Evolutionary conservation across 2,329 filamentous ascomycete genomes (phyloP).

Genomic region (Paraphaeosphaeria sporulosa): DNA sequence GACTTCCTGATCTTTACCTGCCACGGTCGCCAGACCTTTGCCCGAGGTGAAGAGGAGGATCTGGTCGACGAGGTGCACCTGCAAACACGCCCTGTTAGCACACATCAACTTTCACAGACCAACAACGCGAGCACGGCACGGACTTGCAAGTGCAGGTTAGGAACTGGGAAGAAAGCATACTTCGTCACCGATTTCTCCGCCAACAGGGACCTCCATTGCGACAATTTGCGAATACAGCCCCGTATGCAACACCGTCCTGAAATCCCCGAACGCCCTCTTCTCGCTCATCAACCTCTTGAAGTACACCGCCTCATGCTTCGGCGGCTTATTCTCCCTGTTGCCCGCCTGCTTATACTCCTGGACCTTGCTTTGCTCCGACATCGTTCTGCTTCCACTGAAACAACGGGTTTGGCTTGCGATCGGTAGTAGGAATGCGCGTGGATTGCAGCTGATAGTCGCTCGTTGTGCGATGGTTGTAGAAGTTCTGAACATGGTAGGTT

Average conservation of each 20-base stretch:
- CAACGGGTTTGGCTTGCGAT: conserved; percentile 11
- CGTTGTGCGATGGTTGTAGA: conserved; percentile 16
- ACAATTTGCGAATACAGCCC: conserved; percentile 69
- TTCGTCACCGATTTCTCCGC: conserved; percentile 72
- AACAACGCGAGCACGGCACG: too few species aligned
- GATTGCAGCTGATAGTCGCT: conserved; percentile 15
- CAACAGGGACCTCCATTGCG: conserved; percentile 69
- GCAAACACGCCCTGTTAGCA: too few species aligned
- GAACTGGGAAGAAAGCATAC: too few species aligned
- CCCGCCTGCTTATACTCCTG: conserved; percentile 36
- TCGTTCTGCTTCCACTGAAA: conserved; percentile 14
- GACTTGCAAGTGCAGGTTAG: too few species aligned
- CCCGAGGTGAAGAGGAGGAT: too few species aligned
- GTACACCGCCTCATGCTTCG: conserved; percentile 63
- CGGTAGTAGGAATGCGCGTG: conserved; percentile 8
- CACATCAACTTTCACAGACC: too few species aligned
- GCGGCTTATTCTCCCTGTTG: conserved; percentile 37
- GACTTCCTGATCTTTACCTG: too few species aligned
- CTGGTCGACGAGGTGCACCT: too few species aligned
- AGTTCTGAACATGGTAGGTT: conserved; percentile 36
- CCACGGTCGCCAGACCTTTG: too few species aligned
- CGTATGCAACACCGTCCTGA: conserved; percentile 68
- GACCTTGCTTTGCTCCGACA: conserved; percentile 24
- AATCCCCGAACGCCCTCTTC: conserved; percentile 64
- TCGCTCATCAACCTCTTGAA: conserved; percentile 64